phyloP scores from a whole-genome alignment of 2,329 filamentous ascomycete species.

The Neopestalotiopsis rosae region DNA sequence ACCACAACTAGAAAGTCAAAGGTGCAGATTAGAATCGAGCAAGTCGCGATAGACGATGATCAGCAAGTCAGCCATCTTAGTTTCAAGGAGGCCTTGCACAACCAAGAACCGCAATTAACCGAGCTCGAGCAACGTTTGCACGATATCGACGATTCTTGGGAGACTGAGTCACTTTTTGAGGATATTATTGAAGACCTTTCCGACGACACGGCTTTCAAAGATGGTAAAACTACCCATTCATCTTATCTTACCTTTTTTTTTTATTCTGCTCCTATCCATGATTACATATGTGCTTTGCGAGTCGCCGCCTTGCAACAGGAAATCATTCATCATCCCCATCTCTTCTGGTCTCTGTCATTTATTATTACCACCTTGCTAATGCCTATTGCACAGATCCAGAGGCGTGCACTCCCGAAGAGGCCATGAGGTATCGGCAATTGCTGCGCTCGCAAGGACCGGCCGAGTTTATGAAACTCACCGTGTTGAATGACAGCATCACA shows the following conservation, averaged over 20 bases:
- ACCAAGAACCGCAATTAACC: constrained; percentile 6
- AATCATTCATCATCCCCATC: too few relatives aligned
- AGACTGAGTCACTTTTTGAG: constrained; percentile 51
- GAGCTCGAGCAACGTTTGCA: constrained; percentile 22
- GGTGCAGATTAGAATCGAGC: constrained; percentile 11
- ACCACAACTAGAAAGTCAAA: neutral
- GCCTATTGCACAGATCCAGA: constrained; percentile 27
- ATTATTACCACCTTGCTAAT: constrained; percentile 18
- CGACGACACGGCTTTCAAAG: constrained; percentile 45
- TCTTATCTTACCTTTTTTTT: constrained; percentile 19
- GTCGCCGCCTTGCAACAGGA: constrained; percentile 16
- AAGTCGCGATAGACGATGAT: constrained; percentile 12
- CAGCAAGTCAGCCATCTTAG: constrained; percentile 18
- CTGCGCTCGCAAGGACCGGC: constrained; percentile 79
- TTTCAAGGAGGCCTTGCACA: neutral
- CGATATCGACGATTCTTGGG: constrained; percentile 42
- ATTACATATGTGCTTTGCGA: neutral
- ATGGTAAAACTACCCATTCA: constrained; percentile 30
- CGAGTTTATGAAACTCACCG: constrained; percentile 75
- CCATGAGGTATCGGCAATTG: constrained; percentile 69
- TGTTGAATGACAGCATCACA: constrained; percentile 71
- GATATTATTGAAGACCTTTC: constrained; percentile 51
- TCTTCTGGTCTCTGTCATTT: too few relatives aligned
- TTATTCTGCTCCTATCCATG: neutral
- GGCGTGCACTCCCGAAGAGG: constrained; percentile 62